Conservation (phyloP, 225 moss, liverwort and hornwort species). For the Physcomitrium patens region DNA sequence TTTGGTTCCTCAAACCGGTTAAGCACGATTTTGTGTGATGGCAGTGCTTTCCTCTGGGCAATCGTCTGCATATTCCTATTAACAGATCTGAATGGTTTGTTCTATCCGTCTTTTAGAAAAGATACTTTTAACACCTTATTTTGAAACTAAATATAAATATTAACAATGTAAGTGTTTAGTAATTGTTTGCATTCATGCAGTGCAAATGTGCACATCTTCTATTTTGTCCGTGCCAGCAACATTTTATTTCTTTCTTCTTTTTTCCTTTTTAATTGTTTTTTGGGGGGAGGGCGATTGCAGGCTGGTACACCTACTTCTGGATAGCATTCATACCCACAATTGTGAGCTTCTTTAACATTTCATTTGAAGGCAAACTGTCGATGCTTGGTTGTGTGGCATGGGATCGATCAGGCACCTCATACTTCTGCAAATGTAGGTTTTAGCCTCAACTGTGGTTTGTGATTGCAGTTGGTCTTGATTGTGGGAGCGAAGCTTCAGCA, state of each 20-base stretch:
- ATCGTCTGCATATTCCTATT: constrained; percentile 26
- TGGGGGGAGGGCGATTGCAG: constrained; percentile 35
- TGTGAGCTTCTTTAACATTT: constrained; percentile 34
- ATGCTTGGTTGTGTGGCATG: not conserved
- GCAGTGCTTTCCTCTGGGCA: constrained; percentile 23
- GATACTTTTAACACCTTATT: too few species aligned
- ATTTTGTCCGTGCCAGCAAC: not conserved
- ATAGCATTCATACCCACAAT: constrained; percentile 66
- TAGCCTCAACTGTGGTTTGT: not conserved
- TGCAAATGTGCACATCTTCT: not conserved
- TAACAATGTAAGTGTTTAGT: not conserved
- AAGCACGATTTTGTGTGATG: not conserved
- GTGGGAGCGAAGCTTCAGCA: constrained; percentile 62
- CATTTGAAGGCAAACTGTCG: not conserved
- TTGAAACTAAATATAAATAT: too few species aligned
- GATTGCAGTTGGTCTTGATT: constrained; percentile 54
- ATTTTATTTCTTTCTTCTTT: not conserved
- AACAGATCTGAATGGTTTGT: constrained; percentile 21
- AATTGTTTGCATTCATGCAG: not conserved
- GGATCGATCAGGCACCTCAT: not conserved
- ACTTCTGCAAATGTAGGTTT: not conserved
- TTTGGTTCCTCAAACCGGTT: not conserved
- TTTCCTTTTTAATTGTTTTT: not conserved
- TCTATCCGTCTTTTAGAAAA: not conserved
- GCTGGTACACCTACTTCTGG: constrained; percentile 78